phyloP scores from a whole-genome alignment of 805 yeast species.

The Spathaspora girioi region DNA sequence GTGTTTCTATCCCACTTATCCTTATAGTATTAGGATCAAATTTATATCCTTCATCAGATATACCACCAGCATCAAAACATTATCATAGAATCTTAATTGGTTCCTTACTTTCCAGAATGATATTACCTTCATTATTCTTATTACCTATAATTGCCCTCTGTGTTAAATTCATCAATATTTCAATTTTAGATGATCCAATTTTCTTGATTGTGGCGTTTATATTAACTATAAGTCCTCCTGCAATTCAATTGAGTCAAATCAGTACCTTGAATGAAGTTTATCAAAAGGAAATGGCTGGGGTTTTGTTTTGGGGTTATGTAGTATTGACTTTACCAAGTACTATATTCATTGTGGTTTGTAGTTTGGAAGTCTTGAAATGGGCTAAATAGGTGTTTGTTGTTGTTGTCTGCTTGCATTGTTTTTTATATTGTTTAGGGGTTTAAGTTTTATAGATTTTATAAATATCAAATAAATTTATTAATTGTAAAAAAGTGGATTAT shows the following conservation, averaged over 20 bases:
- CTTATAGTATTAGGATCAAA: constrained; percentile 78
- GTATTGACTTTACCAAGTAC: constrained; percentile 74
- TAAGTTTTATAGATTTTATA: background rate
- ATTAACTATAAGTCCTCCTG: constrained; percentile 77
- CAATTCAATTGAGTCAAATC: constrained; percentile 77
- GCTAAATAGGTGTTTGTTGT: constrained; percentile 19
- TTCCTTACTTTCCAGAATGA: constrained; percentile 73
- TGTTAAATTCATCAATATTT: constrained; percentile 60
- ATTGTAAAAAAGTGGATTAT: too few species aligned
- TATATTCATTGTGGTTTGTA: constrained; percentile 64
- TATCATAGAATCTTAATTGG: constrained; percentile 63
- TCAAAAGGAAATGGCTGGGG: constrained; percentile 81
- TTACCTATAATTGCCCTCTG: constrained; percentile 63
- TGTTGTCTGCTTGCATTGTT: background rate
- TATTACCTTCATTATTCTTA: constrained; percentile 64
- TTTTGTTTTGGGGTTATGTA: constrained; percentile 79
- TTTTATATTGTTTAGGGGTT: background rate
- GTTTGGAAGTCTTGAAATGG: constrained; percentile 61
- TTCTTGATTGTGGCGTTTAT: constrained; percentile 73
- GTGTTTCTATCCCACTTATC: constrained; percentile 74
- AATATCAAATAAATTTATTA: background rate
- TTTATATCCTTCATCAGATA: constrained; percentile 62
- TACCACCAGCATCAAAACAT: constrained; percentile 62
- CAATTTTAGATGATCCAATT: constrained; percentile 78
- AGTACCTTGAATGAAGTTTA: constrained; percentile 72